Evolutionary conservation across 176 grass and related monocot species (phyloP).

Genomic region (Tillandsia fasciculata): DNA sequence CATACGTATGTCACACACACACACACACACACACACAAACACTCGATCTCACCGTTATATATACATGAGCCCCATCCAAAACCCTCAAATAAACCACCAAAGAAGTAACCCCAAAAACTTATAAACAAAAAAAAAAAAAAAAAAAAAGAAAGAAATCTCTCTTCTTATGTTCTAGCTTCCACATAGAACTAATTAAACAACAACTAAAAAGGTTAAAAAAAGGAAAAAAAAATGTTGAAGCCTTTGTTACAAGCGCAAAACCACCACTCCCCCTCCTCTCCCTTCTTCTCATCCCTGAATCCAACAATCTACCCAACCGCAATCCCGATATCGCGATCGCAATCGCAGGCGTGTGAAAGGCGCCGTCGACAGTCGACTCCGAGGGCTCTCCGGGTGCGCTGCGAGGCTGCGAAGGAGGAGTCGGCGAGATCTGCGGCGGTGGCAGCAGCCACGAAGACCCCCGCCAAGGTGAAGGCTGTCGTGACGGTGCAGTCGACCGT

Average conservation of each 20-base stretch:
- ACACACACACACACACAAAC: no score
- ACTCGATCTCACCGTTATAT: no score
- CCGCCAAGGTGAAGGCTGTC: slow-evolving; percentile 34
- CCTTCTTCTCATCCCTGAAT: background rate
- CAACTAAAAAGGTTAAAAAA: background rate
- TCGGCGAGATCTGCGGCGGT: background rate
- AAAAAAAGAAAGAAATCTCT: no score
- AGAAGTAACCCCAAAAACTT: no score
- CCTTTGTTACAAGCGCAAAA: background rate
- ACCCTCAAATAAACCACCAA: no score
- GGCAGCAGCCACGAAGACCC: background rate
- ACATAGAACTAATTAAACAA: no score
- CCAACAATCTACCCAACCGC: background rate
- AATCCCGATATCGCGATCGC: background rate
- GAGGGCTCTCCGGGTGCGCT: background rate
- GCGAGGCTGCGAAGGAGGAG: background rate
- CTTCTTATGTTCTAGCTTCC: no score
- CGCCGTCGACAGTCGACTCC: background rate
- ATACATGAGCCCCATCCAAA: no score
- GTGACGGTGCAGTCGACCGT: slow-evolving; percentile 36
- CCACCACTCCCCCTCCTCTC: background rate
- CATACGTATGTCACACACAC: no score
- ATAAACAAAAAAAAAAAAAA: no score
- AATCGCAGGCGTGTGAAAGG: background rate
- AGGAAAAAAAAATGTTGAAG: background rate